These are phyloP conservation scores for Huntiella abstrusa DNA, from an alignment of 2,329 filamentous ascomycete species.

Conservation along the genomic window DNA sequence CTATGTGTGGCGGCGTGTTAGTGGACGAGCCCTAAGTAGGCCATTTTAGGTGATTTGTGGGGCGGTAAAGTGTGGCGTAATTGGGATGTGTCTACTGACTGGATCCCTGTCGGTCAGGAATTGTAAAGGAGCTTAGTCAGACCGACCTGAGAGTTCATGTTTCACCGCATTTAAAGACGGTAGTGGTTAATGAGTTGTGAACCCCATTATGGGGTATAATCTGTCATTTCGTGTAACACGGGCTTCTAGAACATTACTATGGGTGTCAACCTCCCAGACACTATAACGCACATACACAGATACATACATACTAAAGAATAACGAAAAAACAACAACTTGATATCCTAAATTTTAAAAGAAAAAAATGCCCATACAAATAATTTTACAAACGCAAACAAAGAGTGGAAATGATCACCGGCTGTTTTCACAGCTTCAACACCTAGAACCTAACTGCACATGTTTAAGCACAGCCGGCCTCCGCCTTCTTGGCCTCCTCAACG, in stretches of 20 bases:
- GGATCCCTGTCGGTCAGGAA: neutral
- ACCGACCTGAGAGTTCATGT: neutral
- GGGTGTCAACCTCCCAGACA: too few species aligned
- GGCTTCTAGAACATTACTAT: too few species aligned
- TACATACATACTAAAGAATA: neutral
- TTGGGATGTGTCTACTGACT: too few species aligned
- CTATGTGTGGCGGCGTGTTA: neutral
- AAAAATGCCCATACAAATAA: neutral
- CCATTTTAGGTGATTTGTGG: neutral
- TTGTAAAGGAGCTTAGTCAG: neutral
- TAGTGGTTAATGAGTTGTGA: too few species aligned
- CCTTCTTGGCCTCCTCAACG: conserved; percentile 7
- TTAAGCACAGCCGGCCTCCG: conserved; percentile 1
- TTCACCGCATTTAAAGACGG: too few species aligned
- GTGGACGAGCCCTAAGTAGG: conserved; percentile 7
- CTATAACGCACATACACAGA: neutral
- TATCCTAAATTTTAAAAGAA: neutral
- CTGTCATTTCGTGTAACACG: too few species aligned
- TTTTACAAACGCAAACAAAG: too few species aligned
- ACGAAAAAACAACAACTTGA: neutral
- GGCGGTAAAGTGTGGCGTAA: neutral
- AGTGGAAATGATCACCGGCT: too few species aligned
- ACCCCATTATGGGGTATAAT: too few species aligned
- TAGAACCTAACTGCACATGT: too few species aligned
- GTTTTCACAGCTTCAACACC: too few species aligned